Evolutionary conservation across 169 alveolate genomes (phyloP).

Genomic region (Eimeria falciformis): DNA sequence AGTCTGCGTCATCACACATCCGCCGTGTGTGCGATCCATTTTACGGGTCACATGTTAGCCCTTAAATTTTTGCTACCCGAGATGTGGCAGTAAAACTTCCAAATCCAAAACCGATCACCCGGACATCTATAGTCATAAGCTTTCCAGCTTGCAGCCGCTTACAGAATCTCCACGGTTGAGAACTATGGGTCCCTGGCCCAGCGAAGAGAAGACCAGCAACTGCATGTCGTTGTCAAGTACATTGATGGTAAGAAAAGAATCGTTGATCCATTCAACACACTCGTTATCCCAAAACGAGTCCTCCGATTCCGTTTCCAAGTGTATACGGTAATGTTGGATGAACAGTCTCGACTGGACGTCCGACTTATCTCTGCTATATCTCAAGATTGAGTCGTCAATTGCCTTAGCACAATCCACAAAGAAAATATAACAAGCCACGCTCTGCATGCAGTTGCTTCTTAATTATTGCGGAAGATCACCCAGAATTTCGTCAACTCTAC

Average conservation of each 20-base stretch:
- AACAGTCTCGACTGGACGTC: conserved; percentile 15
- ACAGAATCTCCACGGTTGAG: conserved; percentile 33
- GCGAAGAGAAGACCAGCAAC: neutral
- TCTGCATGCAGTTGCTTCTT: too few species aligned
- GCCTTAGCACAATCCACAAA: conserved; percentile 22
- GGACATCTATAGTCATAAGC: neutral
- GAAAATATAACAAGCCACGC: neutral
- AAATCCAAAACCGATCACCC: too few species aligned
- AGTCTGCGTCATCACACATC: neutral
- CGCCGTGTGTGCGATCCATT: neutral
- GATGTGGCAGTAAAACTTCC: too few species aligned
- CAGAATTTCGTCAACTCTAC: too few species aligned
- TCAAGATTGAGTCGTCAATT: conserved; percentile 1
- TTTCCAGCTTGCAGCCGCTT: neutral
- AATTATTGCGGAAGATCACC: too few species aligned
- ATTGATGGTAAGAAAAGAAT: neutral
- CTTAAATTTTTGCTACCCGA: too few species aligned
- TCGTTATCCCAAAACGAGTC: conserved; percentile 28
- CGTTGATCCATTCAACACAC: conserved; percentile 14
- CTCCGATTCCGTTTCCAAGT: conserved; percentile 1
- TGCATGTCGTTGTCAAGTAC: conserved; percentile 12
- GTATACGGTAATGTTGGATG: conserved; percentile 51
- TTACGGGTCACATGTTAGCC: neutral
- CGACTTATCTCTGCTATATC: conserved; percentile 26
- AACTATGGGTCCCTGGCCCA: neutral